Percentiles rank a stretch among this genome's conserved stretches.
Conservation (phyloP, 176 grass and related monocot species). For the Alopecurus myosuroides region DNA sequence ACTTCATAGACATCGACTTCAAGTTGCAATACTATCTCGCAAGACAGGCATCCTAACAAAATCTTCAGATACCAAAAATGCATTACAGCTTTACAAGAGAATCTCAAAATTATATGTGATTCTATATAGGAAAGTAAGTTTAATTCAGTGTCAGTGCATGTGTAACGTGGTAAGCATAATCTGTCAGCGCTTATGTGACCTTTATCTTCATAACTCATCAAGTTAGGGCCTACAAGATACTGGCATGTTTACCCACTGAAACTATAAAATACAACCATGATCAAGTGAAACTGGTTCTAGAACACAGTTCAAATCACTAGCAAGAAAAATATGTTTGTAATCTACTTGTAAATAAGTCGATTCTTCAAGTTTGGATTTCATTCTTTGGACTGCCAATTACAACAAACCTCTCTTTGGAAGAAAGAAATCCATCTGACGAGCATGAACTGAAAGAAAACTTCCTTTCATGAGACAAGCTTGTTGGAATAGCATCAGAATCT, state of each 20-base stretch:
- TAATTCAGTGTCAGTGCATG: not conserved
- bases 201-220: not conserved
- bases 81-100: not conserved
- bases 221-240: not conserved
- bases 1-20: not conserved
- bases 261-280: not conserved
- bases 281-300: not conserved
- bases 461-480: slow-evolving; percentile 38
- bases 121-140: not conserved
- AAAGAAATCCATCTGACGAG: slow-evolving; percentile 50
- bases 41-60: not conserved
- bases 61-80: not conserved
- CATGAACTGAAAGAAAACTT: slow-evolving; percentile 62
- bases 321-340: not conserved
- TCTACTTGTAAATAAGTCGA: not conserved
- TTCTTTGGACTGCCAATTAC: not conserved
- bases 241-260: not conserved
- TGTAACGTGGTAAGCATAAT: not conserved
- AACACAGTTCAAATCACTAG: slow-evolving; percentile 4
- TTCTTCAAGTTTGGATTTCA: not conserved
- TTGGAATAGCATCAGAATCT: slow-evolving; percentile 25
- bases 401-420: slow-evolving; percentile 59
- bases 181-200: not conserved
- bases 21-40: not conserved
- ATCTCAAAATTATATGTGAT: not conserved